Evolutionary conservation across 768 basidiomycete genomes (phyloP), one percentile per base, ranked within the genome.

Genomic region (Asterophora lycoperdoides): DNA sequence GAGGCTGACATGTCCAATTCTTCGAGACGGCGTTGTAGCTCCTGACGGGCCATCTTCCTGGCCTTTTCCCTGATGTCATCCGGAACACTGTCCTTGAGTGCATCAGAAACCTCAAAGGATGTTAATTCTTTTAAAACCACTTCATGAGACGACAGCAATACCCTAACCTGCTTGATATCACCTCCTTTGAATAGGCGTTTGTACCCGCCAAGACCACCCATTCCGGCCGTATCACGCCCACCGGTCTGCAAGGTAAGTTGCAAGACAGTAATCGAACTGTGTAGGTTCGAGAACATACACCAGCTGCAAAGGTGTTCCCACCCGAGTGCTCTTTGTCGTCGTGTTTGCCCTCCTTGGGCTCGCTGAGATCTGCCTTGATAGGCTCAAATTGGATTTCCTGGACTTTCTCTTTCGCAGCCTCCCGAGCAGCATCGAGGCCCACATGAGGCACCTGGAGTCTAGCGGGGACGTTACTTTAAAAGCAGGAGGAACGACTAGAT

Each of bases 151-250:
- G 50, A 11, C 5, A n/a, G 0, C 17, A 9, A 10, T 8, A 9
- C 26, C 26, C 56, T 39, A 30, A 76, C 80, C 67, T 84, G 83
- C 41, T 82, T 78, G 52, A 84, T 80, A 48, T 83, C 72, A 9
- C 82, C 81, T 10, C 78, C 79, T 54, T 80, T 81, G 62, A 74
- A 81, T 0, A 83, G 58, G 10, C 83, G 76, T 64, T 81, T 84
- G 60, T 83, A 84, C 0, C 83, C 83, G 9, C 82, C 83, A n/a
- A 73, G 68, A 4, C 83, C 83, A 2, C 83, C 83, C 52, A 83
- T 64, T 1, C 83, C 83, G 7, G 83, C 83, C 4, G 83, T 84
- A 56, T 81, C 80, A 18, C 81, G 68, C 8, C 83, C 83, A 26
- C 83, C 83, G 23, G 78, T 79, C 83, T 85, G 26, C 3, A 14